Evolutionary conservation across 1,284 basidiomycete species (phyloP), one percentile per base, ranked within the genome.

Genomic region (Amylostereum chailletii): DNA sequence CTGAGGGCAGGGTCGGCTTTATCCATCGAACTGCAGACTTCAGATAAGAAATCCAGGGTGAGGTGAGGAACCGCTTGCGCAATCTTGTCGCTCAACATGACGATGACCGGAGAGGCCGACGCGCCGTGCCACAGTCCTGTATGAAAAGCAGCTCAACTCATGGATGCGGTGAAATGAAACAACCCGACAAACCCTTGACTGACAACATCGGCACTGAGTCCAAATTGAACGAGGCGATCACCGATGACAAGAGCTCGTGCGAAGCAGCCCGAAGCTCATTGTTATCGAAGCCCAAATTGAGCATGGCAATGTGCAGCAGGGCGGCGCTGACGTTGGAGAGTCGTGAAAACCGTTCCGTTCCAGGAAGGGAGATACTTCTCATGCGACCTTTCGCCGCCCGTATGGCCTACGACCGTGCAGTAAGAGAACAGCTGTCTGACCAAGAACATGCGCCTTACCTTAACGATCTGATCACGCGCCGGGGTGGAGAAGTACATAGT

Each of bases 321-420:
- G 88, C 88, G 0, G 90, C 87, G 6, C 88, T 85, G 11, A 91
- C 82, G 59, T 92, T 92, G 1, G 84, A 87, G 49, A 90, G 81
- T 41, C 86, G 76, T 9, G 86, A 79, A 53, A 83, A 82, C 10
- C 88, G 74, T 54, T 89, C 86, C 1, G 78, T 70, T 3, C 81
- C 71, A 1, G 77, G 71, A 6, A 77, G 65, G 34, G 75, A 75
- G 6, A 67, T 69, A 44, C 80, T 76, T 53, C 79, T 81, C 60
- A 86, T 70, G 31, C 75, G 76, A 32, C 77, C 78, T 62, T 90
- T 90, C 1, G 86, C 82, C 33, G 72, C 70, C 39, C 87, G 76
- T 51, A 90, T 81, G 1, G 76, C 67, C 82, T 90, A 40, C 1
- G 34, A n/a, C 34, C 36, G 49, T 36, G 3, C 41, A 29, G 39